These are phyloP conservation scores for Neospora caninum DNA, from an alignment of 169 alveolate genomes.

Conservation along the genomic window DNA sequence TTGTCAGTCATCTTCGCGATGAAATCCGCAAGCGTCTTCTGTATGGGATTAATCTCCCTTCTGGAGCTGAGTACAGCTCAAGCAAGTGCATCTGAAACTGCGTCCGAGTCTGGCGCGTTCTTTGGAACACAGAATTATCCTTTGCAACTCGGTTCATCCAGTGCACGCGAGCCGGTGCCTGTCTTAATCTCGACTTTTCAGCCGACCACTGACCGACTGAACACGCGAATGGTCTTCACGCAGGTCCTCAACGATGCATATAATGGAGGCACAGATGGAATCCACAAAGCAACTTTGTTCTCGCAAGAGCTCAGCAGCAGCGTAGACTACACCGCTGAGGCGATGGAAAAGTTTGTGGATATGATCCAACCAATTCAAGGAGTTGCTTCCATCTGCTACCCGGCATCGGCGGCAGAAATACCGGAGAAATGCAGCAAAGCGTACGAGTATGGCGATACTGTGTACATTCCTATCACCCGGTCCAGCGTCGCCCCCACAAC, in stretches of 20 bases:
- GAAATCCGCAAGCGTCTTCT: neutral
- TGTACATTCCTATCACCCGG: conserved; percentile 10
- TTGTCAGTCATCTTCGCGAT: neutral
- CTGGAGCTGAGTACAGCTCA: neutral
- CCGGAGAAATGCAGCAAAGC: conserved; percentile 41
- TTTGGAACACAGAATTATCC: neutral
- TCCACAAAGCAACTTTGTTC: conserved; percentile 28
- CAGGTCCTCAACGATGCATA: conserved; percentile 26
- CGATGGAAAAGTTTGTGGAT: conserved; percentile 35
- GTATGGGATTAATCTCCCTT: neutral
- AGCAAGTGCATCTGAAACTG: neutral
- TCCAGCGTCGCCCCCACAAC: conserved; percentile 15
- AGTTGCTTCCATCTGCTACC: conserved; percentile 38
- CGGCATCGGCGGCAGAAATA: conserved; percentile 21
- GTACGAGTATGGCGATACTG: conserved; percentile 32
- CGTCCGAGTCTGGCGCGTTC: neutral
- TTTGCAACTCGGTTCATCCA: neutral
- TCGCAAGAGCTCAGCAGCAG: conserved; percentile 22
- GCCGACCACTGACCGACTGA: conserved; percentile 18
- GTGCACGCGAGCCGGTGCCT: conserved; percentile 3
- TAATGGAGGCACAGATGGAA: conserved; percentile 35
- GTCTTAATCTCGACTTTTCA: conserved; percentile 13
- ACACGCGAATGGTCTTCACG: conserved; percentile 38
- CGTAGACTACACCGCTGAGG: conserved; percentile 37
- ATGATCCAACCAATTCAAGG: neutral